These are phyloP conservation scores for Hymenoscyphus scutula DNA, from an alignment of 2,329 filamentous ascomycete genomes.

Conservation along the genomic window DNA sequence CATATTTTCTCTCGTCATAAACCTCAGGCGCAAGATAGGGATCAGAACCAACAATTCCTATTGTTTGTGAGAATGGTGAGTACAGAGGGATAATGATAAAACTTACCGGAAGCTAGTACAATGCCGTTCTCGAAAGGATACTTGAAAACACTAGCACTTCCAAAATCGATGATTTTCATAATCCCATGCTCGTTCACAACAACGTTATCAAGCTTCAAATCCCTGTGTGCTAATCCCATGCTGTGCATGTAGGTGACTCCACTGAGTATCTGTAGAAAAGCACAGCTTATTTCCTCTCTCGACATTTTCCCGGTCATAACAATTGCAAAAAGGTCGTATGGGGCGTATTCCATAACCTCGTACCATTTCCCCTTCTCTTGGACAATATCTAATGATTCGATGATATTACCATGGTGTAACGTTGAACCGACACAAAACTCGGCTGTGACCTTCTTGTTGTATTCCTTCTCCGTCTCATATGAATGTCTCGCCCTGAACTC, in stretches of 20 bases:
- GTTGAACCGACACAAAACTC: slow-evolving; percentile 98
- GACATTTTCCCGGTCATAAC: slow-evolving; percentile 99
- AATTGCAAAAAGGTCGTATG: slow-evolving; percentile 92
- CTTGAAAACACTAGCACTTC: slow-evolving; percentile 92
- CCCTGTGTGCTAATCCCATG: slow-evolving; percentile 91
- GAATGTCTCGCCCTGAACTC: slow-evolving; percentile 90
- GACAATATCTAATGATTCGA: slow-evolving; percentile 95
- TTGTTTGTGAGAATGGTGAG: slow-evolving; percentile 16
- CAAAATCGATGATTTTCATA: slow-evolving; percentile 99
- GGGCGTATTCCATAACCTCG: slow-evolving; percentile 98
- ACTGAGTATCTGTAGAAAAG: slow-evolving; percentile 90
- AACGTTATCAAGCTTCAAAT: slow-evolving; percentile 96
- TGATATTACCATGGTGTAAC: slow-evolving; percentile 95
- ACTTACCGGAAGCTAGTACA: slow-evolving; percentile 75
- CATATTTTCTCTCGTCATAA: slow-evolving; percentile 89
- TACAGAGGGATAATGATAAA: not conserved
- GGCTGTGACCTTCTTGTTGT: slow-evolving; percentile 95
- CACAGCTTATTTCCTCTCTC: slow-evolving; percentile 84
- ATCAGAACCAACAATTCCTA: slow-evolving; percentile 79
- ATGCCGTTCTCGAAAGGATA: slow-evolving; percentile 95
- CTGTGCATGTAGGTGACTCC: slow-evolving; percentile 93
- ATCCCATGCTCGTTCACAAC: slow-evolving; percentile 95
- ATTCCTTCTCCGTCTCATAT: slow-evolving; percentile 92
- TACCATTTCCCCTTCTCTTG: slow-evolving; percentile 95
- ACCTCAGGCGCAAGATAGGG: slow-evolving; percentile 97